These are phyloP conservation scores for Cutaneotrichosporon spelunceum DNA, from an alignment of 1,284 basidiomycete species.

Conservation along the genomic window DNA sequence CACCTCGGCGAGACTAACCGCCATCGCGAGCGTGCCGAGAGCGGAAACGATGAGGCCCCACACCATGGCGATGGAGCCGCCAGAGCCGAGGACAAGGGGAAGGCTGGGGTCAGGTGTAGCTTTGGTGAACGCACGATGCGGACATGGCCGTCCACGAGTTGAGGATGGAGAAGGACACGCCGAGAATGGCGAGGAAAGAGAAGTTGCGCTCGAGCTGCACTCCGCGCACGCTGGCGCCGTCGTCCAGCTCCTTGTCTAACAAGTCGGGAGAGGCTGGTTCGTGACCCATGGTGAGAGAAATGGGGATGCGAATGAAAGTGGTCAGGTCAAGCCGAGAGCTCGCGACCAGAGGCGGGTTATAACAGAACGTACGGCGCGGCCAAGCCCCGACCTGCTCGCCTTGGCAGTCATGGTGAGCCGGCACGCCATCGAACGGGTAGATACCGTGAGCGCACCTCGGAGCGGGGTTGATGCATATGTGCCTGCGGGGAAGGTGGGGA, in stretches of 20 bases:
- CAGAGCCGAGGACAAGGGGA: conserved; percentile 34
- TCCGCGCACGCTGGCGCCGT: background rate
- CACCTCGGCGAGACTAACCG: conserved; percentile 27
- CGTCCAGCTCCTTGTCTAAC: background rate
- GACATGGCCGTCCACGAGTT: conserved; percentile 22
- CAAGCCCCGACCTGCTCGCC: background rate
- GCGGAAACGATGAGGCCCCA: conserved; percentile 44
- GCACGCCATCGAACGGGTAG: background rate
- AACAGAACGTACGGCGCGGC: background rate
- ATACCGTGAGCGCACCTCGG: background rate
- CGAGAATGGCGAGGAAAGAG: conserved; percentile 15
- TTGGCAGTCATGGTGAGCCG: background rate
- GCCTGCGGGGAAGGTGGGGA: background rate
- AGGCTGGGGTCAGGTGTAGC: background rate
- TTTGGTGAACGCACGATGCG: background rate
- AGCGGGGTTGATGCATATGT: background rate
- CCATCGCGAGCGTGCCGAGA: conserved; percentile 34
- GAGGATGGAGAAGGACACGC: conserved; percentile 23
- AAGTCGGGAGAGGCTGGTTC: background rate
- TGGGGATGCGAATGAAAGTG: background rate
- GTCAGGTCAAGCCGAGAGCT: background rate
- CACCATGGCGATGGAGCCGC: conserved; percentile 42
- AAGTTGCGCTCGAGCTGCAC: conserved; percentile 23
- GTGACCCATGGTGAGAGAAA: background rate
- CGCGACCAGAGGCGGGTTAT: background rate